These are phyloP conservation scores for Zoysia japonica DNA, from an alignment of 176 grass and related monocot genomes.

Conservation along the genomic window DNA sequence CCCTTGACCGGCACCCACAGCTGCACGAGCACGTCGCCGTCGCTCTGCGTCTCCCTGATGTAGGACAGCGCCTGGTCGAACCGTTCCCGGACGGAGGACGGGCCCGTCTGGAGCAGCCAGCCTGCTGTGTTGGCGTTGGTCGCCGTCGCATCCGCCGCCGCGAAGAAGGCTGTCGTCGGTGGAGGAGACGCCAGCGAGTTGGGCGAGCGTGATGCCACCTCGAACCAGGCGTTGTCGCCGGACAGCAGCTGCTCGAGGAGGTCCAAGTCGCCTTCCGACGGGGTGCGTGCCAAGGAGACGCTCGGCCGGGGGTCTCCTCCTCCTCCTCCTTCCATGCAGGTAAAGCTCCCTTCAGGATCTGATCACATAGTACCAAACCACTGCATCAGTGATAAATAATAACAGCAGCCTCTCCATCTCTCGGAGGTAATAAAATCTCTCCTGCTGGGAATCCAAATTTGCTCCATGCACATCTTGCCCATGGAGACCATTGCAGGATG, in stretches of 20 bases:
- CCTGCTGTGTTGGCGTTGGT: background rate
- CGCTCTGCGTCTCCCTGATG: slow-evolving; percentile 65
- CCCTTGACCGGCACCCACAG: slow-evolving; percentile 72
- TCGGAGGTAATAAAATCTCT: background rate
- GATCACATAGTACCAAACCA: slow-evolving; percentile 50
- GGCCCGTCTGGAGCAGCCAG: slow-evolving; percentile 44
- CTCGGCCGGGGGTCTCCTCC: slow-evolving; percentile 39
- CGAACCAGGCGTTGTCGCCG: slow-evolving; percentile 63
- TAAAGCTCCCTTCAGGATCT: slow-evolving; percentile 51
- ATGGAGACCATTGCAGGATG: slow-evolving; percentile 19
- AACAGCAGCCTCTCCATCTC: background rate
- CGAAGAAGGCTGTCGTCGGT: slow-evolving; percentile 32
- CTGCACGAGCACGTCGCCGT: slow-evolving; percentile 75
- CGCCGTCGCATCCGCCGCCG: slow-evolving; percentile 36
- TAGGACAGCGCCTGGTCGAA: slow-evolving; percentile 54
- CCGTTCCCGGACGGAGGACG: slow-evolving; percentile 53
- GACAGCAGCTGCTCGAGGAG: slow-evolving; percentile 81
- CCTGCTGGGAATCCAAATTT: slow-evolving; percentile 29
- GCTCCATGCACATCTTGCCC: slow-evolving; percentile 47
- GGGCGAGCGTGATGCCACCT: slow-evolving; percentile 48
- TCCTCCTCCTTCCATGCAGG: slow-evolving; percentile 62
- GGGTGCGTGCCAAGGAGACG: slow-evolving; percentile 42
- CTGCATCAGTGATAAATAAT: slow-evolving; percentile 15
- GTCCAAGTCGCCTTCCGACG: slow-evolving; percentile 69
- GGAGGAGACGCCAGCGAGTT: slow-evolving; percentile 50